Conservation (phyloP, 2,329 filamentous ascomycete species). For the Penicillium psychrosexuale region DNA sequence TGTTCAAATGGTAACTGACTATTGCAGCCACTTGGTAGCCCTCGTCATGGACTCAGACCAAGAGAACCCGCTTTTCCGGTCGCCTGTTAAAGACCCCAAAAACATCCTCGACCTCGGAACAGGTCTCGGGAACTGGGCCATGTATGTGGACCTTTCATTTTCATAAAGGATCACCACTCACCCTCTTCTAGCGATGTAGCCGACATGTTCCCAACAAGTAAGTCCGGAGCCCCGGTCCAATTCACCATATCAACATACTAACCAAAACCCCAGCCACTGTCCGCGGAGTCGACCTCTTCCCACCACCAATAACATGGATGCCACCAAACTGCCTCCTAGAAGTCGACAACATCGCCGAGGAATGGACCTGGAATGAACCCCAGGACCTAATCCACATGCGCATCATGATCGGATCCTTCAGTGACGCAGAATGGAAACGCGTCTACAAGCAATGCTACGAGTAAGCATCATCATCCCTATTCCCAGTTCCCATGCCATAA, state of each 20-base stretch:
- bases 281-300: slow-evolving; percentile 26
- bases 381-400: slow-evolving; percentile 29
- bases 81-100: slow-evolving; percentile 10
- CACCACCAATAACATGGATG: slow-evolving; percentile 24
- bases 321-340: slow-evolving; percentile 30
- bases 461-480: not conserved
- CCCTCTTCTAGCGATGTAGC: slow-evolving; percentile 16
- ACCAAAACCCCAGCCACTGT: slow-evolving; percentile 12
- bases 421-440: slow-evolving; percentile 13
- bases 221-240: not conserved
- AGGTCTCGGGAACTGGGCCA: slow-evolving; percentile 7
- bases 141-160: not conserved
- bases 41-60: slow-evolving; percentile 13
- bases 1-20: not conserved
- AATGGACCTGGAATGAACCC: slow-evolving; percentile 23
- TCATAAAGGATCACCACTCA: slow-evolving; percentile 3
- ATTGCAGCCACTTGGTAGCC: slow-evolving; percentile 12
- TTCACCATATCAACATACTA: not conserved
- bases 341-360: slow-evolving; percentile 24
- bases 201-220: slow-evolving; percentile 19
- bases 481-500: no score
- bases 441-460: slow-evolving; percentile 22
- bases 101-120: slow-evolving; percentile 8
- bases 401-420: slow-evolving; percentile 17
- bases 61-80: slow-evolving; percentile 12